Percentiles rank a stretch among this genome's conserved stretches.
Evolutionary conservation across 2,329 filamentous ascomycete species (phyloP).

Genomic region (Colletotrichum euphorbiae): DNA sequence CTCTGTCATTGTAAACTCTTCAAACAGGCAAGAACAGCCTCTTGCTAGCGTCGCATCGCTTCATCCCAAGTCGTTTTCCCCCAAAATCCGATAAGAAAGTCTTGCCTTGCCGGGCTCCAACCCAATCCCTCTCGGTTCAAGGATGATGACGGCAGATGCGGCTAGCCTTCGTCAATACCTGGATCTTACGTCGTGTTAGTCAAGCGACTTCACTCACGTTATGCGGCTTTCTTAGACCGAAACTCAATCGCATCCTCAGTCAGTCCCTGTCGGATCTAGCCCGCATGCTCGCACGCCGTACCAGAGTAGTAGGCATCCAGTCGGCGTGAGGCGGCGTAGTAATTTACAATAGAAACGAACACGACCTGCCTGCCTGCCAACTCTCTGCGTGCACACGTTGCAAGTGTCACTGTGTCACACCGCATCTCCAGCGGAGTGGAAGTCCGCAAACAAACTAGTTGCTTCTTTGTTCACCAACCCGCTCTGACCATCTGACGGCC

Average conservation of each 20-base stretch:
- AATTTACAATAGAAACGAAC: constrained; percentile 12
- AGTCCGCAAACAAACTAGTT: not conserved
- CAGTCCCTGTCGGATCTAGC: not conserved
- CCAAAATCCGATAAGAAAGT: not conserved
- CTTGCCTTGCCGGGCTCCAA: not conserved
- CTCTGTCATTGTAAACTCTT: constrained; percentile 18
- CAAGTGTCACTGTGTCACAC: not conserved
- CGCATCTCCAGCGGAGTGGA: constrained; percentile 1
- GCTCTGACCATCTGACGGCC: not conserved
- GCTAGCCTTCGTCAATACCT: not conserved
- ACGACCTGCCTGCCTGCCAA: not conserved
- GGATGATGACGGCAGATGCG: constrained; percentile 4
- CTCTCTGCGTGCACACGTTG: not conserved
- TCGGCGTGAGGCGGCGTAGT: not conserved
- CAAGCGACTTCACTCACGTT: not conserved
- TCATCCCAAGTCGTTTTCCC: not conserved
- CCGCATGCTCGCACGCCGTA: constrained; percentile 6
- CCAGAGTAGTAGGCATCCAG: not conserved
- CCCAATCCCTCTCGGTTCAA: constrained; percentile 8
- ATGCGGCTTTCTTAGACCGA: not conserved
- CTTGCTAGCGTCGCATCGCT: not conserved
- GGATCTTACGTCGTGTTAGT: constrained; percentile 1
- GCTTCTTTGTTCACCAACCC: not conserved
- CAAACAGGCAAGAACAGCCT: not conserved
- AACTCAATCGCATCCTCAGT: not conserved